Conservation (phyloP, 169 alveolate genomes). For the Plasmodium gonderi region DNA sequence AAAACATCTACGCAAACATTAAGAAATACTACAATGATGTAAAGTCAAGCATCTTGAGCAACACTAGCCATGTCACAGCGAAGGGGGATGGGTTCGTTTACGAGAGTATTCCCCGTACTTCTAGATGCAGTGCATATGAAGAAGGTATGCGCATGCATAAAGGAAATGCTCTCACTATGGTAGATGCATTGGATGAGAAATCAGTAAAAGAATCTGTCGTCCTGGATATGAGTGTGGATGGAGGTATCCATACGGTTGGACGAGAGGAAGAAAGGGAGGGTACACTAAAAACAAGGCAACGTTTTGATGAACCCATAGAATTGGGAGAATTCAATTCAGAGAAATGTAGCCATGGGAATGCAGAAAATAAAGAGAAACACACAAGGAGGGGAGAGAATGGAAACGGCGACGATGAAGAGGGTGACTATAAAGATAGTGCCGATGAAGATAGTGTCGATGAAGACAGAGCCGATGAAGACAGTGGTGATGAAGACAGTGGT, state of each 20-base stretch:
- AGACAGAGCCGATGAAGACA: neutral
- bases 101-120: neutral
- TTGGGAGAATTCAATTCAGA: neutral
- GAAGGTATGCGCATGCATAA: neutral
- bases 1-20: constrained; percentile 15
- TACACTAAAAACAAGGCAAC: too few relatives aligned
- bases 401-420: neutral
- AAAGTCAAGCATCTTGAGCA: neutral
- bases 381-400: neutral
- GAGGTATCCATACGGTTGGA: too few relatives aligned
- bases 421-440: neutral
- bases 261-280: too few relatives aligned
- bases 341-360: neutral
- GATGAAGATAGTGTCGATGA: neutral
- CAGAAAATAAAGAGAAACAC: neutral
- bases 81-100: constrained; percentile 7
- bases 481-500: neutral
- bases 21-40: constrained; percentile 57
- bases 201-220: neutral
- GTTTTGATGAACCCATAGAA: neutral
- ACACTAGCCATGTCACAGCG: neutral
- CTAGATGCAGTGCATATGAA: constrained; percentile 31
- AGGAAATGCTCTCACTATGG: neutral
- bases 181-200: neutral
- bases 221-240: neutral